A percentile compares a stretch with the other conserved stretches of the same genome.
These are phyloP conservation scores for Aspergillus proliferans DNA, from an alignment of 2,329 filamentous ascomycete species.

Conservation along the genomic window DNA sequence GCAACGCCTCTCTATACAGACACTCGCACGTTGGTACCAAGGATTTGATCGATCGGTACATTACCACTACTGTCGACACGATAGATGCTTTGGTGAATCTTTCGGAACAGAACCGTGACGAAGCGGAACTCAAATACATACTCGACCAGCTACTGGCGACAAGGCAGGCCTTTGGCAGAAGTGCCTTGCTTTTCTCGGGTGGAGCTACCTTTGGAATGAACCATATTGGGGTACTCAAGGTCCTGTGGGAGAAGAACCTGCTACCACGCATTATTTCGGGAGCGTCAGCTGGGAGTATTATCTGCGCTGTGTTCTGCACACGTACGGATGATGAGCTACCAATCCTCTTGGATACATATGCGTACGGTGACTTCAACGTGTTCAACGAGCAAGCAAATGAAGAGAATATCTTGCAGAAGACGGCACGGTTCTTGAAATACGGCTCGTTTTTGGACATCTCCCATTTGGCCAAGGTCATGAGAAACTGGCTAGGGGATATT, in stretches of 20 bases:
- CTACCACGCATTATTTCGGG: conserved; percentile 83
- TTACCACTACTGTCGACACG: conserved; percentile 68
- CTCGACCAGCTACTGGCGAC: conserved; percentile 66
- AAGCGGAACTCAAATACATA: conserved; percentile 53
- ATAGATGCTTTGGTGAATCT: conserved; percentile 65
- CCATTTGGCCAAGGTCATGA: conserved; percentile 76
- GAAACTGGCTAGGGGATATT: conserved; percentile 71
- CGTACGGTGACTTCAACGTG: conserved; percentile 72
- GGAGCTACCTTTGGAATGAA: conserved; percentile 89
- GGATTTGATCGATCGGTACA: conserved; percentile 77
- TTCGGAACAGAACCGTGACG: conserved; percentile 48
- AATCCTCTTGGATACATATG: conserved; percentile 61
- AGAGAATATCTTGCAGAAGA: conserved; percentile 61
- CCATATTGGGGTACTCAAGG: conserved; percentile 80
- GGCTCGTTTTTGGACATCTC: conserved; percentile 80
- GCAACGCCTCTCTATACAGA: conserved; percentile 71
- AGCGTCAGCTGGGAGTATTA: conserved; percentile 80
- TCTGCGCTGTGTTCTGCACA: conserved; percentile 72
- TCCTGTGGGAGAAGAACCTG: conserved; percentile 66
- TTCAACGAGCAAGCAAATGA: conserved; percentile 60
- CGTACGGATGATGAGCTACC: conserved; percentile 74
- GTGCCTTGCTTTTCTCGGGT: conserved; percentile 73
- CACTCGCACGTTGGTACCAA: conserved; percentile 85
- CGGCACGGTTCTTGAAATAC: conserved; percentile 69
- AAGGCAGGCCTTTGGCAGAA: conserved; percentile 77